Evolutionary conservation across 805 yeast genomes (phyloP).

Genomic region (Pichia manshurica): DNA sequence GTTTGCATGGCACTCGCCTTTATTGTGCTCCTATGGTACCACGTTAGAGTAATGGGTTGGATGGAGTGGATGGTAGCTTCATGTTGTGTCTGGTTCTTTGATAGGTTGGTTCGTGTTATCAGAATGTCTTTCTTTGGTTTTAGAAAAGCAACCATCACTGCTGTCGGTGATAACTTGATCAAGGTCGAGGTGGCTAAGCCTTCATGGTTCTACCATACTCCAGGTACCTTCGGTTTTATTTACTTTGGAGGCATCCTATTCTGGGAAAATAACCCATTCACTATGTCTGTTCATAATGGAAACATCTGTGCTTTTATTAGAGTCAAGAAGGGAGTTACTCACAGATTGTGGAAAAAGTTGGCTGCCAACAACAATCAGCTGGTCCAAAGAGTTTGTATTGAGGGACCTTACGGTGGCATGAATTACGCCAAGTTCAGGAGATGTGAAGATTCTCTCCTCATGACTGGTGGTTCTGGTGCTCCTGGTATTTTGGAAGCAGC

Average conservation of each 20-base stretch:
- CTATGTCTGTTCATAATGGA: constrained; percentile 39
- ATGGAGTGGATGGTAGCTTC: constrained; percentile 33
- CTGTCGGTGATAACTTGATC: constrained; percentile 10
- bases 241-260: constrained; percentile 48
- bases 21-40: constrained; percentile 52
- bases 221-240: constrained; percentile 55
- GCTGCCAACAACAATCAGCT: constrained; percentile 6
- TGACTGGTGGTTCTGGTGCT: constrained; percentile 71
- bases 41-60: constrained; percentile 32
- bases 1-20: constrained; percentile 48
- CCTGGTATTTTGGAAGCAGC: constrained; percentile 48
- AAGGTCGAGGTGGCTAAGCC: constrained; percentile 36
- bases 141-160: constrained; percentile 16
- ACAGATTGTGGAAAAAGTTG: constrained; percentile 32
- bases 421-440: constrained; percentile 40
- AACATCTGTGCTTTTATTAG: constrained; percentile 38
- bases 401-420: constrained; percentile 62
- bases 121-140: constrained; percentile 21
- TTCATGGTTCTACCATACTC: constrained; percentile 39
- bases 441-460: constrained; percentile 45
- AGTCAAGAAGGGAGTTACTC: constrained; percentile 50
- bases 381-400: constrained; percentile 35
- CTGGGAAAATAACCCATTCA: constrained; percentile 74
- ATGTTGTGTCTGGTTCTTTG: constrained; percentile 46
- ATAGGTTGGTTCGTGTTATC: constrained; percentile 42